A percentile compares a stretch with the other conserved stretches of the same genome.
Evolutionary conservation across 2,329 filamentous ascomycete genomes (phyloP).

Genomic region (Fusarium nygamai): DNA sequence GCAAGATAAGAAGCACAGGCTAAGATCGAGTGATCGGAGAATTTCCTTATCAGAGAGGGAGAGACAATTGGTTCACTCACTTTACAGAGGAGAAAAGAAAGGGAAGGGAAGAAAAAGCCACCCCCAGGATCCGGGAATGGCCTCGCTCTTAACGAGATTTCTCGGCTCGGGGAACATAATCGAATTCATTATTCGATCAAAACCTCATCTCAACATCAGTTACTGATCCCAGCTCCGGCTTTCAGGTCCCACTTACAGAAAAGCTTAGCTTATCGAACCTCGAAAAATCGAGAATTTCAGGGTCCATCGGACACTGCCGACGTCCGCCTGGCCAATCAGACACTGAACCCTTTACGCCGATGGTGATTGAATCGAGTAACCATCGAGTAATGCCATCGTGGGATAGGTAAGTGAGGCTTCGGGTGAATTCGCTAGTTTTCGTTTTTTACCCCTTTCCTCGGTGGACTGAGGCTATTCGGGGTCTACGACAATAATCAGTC

Average conservation of each 20-base stretch:
- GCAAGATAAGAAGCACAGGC: slow-evolving; percentile 17
- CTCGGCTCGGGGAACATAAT: slow-evolving; percentile 5
- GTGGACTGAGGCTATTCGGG: slow-evolving; percentile 11
- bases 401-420: background rate
- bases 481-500: background rate
- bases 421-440: background rate
- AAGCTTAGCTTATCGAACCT: slow-evolving; percentile 21
- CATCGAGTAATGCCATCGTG: slow-evolving; percentile 51
- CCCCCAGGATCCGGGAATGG: slow-evolving; percentile 19
- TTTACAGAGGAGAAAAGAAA: background rate
- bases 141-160: slow-evolving; percentile 24
- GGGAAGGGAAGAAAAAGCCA: slow-evolving; percentile 1
- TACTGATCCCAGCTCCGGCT: background rate
- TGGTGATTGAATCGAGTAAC: slow-evolving; percentile 59
- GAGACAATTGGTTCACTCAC: background rate
- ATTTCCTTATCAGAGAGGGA: slow-evolving; percentile 11
- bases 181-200: slow-evolving; percentile 28
- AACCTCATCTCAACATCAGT: background rate
- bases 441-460: background rate
- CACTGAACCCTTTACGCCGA: slow-evolving; percentile 9
- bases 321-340: slow-evolving; percentile 41
- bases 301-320: slow-evolving; percentile 42
- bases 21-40: slow-evolving; percentile 7
- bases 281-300: slow-evolving; percentile 6
- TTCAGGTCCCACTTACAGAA: slow-evolving; percentile 19